Evolutionary conservation across 768 basidiomycete genomes (phyloP).

Genomic region (Dictyophora rubrovolvata): DNA sequence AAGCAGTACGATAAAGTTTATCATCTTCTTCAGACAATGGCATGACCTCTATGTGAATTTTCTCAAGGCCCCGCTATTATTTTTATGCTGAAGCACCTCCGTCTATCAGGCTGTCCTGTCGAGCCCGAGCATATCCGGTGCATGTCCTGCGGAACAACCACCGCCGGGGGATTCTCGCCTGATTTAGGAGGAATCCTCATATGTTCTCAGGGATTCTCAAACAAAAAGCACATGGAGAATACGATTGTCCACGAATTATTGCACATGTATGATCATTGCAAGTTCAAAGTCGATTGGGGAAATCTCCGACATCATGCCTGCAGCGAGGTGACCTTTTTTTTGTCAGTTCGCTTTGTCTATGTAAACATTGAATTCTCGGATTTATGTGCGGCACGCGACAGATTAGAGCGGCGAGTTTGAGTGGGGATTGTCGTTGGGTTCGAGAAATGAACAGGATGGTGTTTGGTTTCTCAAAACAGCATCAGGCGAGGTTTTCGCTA

Average conservation of each 20-base stretch:
- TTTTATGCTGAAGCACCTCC: conserved; percentile 90
- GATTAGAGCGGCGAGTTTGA: conserved; percentile 92
- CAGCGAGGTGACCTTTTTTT: conserved; percentile 64
- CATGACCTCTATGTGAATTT: background rate
- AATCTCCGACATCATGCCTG: conserved; percentile 93
- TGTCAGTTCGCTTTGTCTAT: conserved; percentile 43
- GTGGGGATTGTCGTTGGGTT: conserved; percentile 84
- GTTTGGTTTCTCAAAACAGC: conserved; percentile 80
- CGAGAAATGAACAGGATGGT: conserved; percentile 74
- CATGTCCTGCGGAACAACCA: conserved; percentile 64
- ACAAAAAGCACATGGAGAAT: conserved; percentile 83
- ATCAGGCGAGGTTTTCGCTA: conserved; percentile 53
- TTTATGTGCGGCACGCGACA: conserved; percentile 22
- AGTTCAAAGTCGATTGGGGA: conserved; percentile 87
- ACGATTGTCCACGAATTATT: conserved; percentile 89
- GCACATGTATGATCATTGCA: conserved; percentile 92
- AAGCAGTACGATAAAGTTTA: conserved; percentile 49
- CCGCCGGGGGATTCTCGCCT: conserved; percentile 75
- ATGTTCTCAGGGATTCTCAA: conserved; percentile 76
- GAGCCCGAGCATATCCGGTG: conserved; percentile 70
- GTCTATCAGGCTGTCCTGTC: conserved; percentile 60
- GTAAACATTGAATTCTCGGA: conserved; percentile 49
- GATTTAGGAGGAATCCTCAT: conserved; percentile 71
- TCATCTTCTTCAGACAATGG: background rate
- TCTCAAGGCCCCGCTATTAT: conserved; percentile 80